Percentiles rank a stretch among this genome's conserved stretches.
Conservation (phyloP, 148 eudicot species). For the Amaranthus cruentus region DNA sequence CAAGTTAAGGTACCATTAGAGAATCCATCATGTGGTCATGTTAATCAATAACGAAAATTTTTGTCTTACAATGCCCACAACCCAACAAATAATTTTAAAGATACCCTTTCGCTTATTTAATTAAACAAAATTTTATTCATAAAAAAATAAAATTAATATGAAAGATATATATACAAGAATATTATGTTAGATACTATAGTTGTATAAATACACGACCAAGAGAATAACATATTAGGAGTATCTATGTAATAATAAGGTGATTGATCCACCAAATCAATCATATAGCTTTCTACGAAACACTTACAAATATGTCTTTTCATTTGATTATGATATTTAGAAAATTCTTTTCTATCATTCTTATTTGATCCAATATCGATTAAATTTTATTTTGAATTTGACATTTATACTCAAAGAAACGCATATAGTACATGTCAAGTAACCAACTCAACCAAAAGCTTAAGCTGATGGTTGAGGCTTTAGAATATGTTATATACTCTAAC, state of each 20-base stretch:
- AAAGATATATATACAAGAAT: not conserved
- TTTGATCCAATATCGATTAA: too few species aligned
- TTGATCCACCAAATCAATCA: constrained; percentile 1
- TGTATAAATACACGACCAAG: not conserved
- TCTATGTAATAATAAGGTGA: not conserved
- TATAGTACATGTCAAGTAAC: too few species aligned
- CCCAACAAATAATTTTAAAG: not conserved
- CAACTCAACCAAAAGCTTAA: too few species aligned
- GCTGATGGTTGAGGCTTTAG: too few species aligned
- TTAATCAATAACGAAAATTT: not conserved
- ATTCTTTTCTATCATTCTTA: too few species aligned
- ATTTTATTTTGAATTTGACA: too few species aligned
- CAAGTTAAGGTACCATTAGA: not conserved
- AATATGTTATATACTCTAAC: too few species aligned
- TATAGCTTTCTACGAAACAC: not conserved
- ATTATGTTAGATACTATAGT: not conserved
- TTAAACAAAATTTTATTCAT: too few species aligned
- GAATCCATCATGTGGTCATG: not conserved
- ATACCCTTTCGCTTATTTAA: too few species aligned
- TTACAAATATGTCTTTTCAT: not conserved
- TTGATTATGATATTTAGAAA: not conserved
- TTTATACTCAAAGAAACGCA: too few species aligned
- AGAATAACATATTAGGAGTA: not conserved
- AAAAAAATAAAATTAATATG: too few species aligned
- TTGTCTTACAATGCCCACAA: not conserved